phyloP scores from a whole-genome alignment of 2,329 filamentous ascomycete species.

The Curvularia hawaiiensis region DNA sequence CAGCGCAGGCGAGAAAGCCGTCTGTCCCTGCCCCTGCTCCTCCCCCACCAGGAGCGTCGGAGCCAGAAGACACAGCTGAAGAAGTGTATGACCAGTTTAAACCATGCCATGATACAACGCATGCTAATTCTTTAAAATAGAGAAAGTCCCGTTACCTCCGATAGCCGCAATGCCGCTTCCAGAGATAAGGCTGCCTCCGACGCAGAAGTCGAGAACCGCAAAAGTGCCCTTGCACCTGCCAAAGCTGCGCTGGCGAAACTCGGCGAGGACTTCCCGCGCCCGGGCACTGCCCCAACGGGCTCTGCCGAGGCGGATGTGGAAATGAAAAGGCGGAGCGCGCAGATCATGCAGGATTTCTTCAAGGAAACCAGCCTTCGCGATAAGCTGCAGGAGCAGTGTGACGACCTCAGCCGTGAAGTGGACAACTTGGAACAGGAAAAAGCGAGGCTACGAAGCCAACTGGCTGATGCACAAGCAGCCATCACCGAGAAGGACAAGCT shows the following conservation, averaged over 20 bases:
- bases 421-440: constrained; percentile 40
- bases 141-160: constrained; percentile 29
- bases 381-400: constrained; percentile 43
- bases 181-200: constrained; percentile 46
- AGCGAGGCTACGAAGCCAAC: constrained; percentile 38
- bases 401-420: constrained; percentile 40
- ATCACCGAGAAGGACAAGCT: constrained; percentile 41
- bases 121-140: constrained; percentile 14
- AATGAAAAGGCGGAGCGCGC: constrained; percentile 38
- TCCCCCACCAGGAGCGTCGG: constrained; percentile 15
- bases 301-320: constrained; percentile 40
- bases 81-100: constrained; percentile 9
- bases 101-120: not conserved
- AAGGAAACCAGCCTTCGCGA: constrained; percentile 46
- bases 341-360: constrained; percentile 49
- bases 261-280: constrained; percentile 34
- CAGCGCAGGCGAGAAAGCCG: constrained; percentile 39
- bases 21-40: constrained; percentile 28
- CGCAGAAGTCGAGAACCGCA: constrained; percentile 41
- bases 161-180: constrained; percentile 29
- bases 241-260: constrained; percentile 40
- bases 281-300: constrained; percentile 42
- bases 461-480: constrained; percentile 39
- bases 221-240: constrained; percentile 32
- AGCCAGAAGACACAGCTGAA: constrained; percentile 11